Evolutionary conservation across 106 monocot genomes (phyloP), one percentile per base, ranked within the genome.

Genomic region (Cymbidium sinense): DNA sequence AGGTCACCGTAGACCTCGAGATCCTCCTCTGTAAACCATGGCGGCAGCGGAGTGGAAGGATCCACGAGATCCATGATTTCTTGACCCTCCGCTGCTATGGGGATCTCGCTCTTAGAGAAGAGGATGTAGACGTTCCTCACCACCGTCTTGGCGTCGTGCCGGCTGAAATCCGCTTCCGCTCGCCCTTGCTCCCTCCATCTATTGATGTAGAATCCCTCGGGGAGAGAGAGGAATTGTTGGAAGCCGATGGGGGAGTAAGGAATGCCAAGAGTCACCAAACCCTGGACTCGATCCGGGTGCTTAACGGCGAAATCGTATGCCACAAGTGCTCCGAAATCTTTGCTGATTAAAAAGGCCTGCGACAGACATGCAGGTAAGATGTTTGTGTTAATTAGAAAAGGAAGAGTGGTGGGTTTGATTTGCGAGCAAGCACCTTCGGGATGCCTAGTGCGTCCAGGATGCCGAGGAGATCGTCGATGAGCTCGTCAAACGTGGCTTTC

Each of bases 381-480:
- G 13, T 33, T 79, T 50, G 30, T 47, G 58, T 55, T 37, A 27
- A 64, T 77, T 58, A 37, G 64, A 17, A 1, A 64, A 19, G 2
- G 15, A 2, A 76, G 54, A 21, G 33, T 2, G 10, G 19, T 15
- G 19, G 5, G 27, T 75, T 50, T 75, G 44, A n/a, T 12, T 25
- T 62, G 39, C 77, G 76, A 51, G 25, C 47, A 39, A 20, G 15
- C 39, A 89, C 95, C 87, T 92, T 90, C 29, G 88, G 73, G 37
- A 88, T 85, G 64, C 76, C 73, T 12, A 93, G 86, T 4, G 75
- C 20, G 27, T 88, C 84, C 25, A 95, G 86, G 13, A 91, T 89
- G 12, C 75, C 83, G 10, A 87, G 82, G 76, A 95, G 81, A 67
- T 93, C 95, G 0, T 62, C 64, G 43, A 84, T 69, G 4, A 95